phyloP scores from a whole-genome alignment of 192 early-diverging fungal genomes.

The Coemansia sp. region DNA sequence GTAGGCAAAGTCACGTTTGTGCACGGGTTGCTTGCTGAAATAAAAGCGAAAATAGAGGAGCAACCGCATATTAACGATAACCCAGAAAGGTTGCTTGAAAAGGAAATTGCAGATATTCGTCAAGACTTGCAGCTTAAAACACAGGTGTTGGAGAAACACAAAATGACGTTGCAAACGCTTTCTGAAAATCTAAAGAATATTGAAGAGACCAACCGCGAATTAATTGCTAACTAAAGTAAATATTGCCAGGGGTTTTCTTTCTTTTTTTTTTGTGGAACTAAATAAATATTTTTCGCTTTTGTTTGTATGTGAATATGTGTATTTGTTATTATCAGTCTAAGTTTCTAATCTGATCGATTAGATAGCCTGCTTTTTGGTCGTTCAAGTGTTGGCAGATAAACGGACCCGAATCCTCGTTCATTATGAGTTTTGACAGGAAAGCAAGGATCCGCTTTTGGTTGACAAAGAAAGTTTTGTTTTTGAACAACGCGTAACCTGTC shows the following conservation, averaged over 20 bases:
- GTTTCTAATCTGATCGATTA: background rate
- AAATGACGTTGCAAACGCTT: constrained; percentile 8
- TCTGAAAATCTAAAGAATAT: constrained; percentile 8
- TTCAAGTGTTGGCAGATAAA: background rate
- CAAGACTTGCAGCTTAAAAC: constrained; percentile 36
- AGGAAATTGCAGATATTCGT: constrained; percentile 35
- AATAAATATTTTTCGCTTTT: background rate
- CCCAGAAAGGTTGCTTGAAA: constrained; percentile 1
- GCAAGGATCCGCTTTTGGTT: constrained; percentile 2
- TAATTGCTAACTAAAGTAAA: constrained; percentile 1
- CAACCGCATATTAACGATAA: background rate
- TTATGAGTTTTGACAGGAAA: background rate
- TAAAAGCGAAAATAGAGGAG: constrained; percentile 27
- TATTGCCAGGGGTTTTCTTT: background rate
- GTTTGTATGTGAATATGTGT: background rate
- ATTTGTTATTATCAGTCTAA: background rate
- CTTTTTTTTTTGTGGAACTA: background rate
- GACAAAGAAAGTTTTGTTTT: background rate
- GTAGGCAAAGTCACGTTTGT: constrained; percentile 14
- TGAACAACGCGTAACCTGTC: background rate
- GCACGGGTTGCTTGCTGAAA: constrained; percentile 29
- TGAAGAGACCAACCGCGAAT: constrained; percentile 18
- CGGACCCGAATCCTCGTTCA: background rate
- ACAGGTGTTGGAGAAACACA: constrained; percentile 29
- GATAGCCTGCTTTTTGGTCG: background rate